These are phyloP conservation scores for Aspergillus ruber DNA, from an alignment of 2,329 filamentous ascomycete genomes.

Conservation along the genomic window DNA sequence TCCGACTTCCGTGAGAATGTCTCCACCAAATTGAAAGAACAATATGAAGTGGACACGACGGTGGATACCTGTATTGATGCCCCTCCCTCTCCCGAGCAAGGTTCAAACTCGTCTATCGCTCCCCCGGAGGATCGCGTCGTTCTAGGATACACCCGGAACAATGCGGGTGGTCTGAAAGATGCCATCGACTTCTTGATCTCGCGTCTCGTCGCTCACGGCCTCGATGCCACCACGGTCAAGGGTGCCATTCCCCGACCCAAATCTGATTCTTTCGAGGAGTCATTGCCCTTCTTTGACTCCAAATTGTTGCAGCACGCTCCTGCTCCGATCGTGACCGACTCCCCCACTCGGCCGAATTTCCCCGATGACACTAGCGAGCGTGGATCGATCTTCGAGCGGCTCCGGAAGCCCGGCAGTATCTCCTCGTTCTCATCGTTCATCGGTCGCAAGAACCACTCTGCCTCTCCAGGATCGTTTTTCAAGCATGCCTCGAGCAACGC, in stretches of 20 bases:
- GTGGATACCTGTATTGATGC: conserved; percentile 49
- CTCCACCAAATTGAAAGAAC: conserved; percentile 74
- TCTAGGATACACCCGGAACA: conserved; percentile 90
- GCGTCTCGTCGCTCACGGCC: conserved; percentile 76
- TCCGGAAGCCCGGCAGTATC: conserved; percentile 91
- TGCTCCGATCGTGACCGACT: conserved; percentile 72
- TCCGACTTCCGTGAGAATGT: conserved; percentile 74
- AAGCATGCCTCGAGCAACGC: conserved; percentile 83
- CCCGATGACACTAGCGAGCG: conserved; percentile 74
- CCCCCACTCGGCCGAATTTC: conserved; percentile 79
- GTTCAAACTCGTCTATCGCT: conserved; percentile 40
- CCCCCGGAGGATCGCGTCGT: conserved; percentile 51
- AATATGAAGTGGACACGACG: conserved; percentile 85
- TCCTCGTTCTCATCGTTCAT: conserved; percentile 94
- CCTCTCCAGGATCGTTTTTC: conserved; percentile 81
- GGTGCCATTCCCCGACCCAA: conserved; percentile 96
- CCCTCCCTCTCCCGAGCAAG: conserved; percentile 23
- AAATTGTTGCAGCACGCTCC: conserved; percentile 93
- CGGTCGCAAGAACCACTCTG: conserved; percentile 88
- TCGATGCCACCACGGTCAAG: conserved; percentile 82
- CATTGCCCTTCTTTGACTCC: conserved; percentile 91
- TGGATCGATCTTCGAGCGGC: conserved; percentile 79
- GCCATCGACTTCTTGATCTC: conserved; percentile 91
- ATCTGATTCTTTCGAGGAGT: conserved; percentile 97
- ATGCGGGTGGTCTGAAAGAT: conserved; percentile 88